phyloP scores from a whole-genome alignment of 1,284 basidiomycete species.

The Sphaerobolus stellatus region DNA sequence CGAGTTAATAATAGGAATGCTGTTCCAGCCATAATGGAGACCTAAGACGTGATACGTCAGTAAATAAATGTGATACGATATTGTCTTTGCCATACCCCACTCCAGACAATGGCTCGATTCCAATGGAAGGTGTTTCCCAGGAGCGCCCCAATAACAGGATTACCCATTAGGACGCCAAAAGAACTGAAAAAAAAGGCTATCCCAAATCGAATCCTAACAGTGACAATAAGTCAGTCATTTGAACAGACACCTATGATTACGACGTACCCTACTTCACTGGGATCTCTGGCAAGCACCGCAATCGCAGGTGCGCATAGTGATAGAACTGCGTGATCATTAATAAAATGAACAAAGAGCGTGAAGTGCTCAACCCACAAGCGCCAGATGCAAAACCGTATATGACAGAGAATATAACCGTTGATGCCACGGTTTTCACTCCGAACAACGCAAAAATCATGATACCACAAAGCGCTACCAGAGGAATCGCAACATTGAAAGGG shows the following conservation, averaged over 20 bases:
- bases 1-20: neutral
- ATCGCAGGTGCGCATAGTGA: neutral
- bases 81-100: neutral
- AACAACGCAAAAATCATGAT: constrained; percentile 16
- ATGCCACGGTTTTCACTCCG: neutral
- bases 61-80: neutral
- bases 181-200: neutral
- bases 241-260: neutral
- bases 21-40: neutral
- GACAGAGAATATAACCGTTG: constrained; percentile 6
- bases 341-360: neutral
- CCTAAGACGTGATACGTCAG: neutral
- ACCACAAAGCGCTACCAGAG: constrained; percentile 25
- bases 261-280: neutral
- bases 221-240: neutral
- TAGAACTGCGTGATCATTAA: neutral
- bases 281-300: neutral
- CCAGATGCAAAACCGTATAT: constrained; percentile 12
- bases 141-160: neutral
- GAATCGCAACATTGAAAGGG: constrained; percentile 41
- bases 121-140: neutral
- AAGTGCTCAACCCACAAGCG: constrained; percentile 6
- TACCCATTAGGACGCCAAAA: neutral
- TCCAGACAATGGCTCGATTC: neutral
- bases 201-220: neutral